Base-by-base conservation (phyloP, 1,139 yeast genomes). In the Protomyces inundatus region DNA sequence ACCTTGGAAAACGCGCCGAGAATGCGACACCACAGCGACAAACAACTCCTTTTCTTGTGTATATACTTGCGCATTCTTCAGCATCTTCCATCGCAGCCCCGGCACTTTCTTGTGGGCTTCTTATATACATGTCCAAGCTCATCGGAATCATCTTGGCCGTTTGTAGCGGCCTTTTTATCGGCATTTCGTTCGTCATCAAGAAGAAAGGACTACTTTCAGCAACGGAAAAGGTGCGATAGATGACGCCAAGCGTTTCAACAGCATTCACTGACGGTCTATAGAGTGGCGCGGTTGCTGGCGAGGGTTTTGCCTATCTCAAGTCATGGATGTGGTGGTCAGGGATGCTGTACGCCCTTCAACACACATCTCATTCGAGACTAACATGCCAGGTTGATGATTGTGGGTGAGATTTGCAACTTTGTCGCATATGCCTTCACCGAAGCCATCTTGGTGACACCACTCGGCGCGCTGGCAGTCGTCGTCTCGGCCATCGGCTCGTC, bases 261-360 rank as follows among this genome's bases (percentile, higher is more conserved):
- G 30, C 33, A 5, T 32, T 12, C 45, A 33, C 50, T 35, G 35
- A 51, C 48, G 48, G 5, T 6, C 48, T 7, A 1, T 42, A 42
- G 48, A 53, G 48, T 23, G 50, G 54, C 16, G 50, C 48, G n/a
- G 54, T 40, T 12, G 67, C 68, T n/a, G 68, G 68, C 10, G 66
- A 64, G 33, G 68, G 68, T 5, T 61, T 54, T 33, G 68, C 65
- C 12, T 66, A 66, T 45, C 58, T 66, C 37, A 64, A 64, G 35
- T 60, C 60, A 54, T 57, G 68, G 64, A 37, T 57, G 5, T 66
- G 68, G 68, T 66, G 68, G 68, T 23, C 40, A n/a, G 68, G 68
- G 14, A 64, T 66, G 67, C 48, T 55, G 48, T 42, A 42, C 16
- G 48, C 23, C 23, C 12, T 36, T 64, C 39, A 40, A 40, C 33